phyloP scores from a whole-genome alignment of 768 basidiomycete species.

The Dentipellis sp. region DNA sequence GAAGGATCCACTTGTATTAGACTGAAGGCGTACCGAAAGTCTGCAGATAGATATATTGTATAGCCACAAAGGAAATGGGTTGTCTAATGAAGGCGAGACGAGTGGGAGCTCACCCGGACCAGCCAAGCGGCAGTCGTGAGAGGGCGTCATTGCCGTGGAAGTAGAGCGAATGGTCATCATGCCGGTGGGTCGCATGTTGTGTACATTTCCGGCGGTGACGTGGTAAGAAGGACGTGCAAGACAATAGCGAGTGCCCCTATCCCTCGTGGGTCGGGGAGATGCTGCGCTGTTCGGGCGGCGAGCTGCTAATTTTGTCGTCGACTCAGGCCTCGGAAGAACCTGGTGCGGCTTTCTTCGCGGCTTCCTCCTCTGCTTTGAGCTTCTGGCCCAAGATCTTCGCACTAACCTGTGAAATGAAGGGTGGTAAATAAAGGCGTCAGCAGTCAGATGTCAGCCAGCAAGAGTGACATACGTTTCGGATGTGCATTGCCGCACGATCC shows the following conservation, averaged over 20 bases:
- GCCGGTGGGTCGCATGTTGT: no score
- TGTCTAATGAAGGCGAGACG: no score
- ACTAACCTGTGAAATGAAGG: conserved; percentile 43
- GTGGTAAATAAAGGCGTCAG: conserved; percentile 13
- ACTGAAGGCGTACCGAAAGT: background rate
- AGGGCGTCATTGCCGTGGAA: no score
- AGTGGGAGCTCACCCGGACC: background rate
- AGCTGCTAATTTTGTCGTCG: background rate
- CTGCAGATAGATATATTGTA: conserved; percentile 1
- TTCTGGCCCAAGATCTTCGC: conserved; percentile 69
- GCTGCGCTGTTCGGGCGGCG: background rate
- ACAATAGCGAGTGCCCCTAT: conserved; percentile 12
- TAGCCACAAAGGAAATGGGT: no score
- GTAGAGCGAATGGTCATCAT: no score
- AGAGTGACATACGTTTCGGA: conserved; percentile 56
- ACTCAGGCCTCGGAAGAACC: background rate
- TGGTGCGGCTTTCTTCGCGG: background rate
- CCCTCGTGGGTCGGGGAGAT: background rate
- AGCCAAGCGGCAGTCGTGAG: no score
- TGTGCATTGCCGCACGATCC: conserved; percentile 73
- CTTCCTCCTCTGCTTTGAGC: conserved; percentile 31
- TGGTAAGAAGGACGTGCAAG: conserved; percentile 6
- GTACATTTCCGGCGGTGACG: background rate
- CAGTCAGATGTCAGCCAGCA: conserved; percentile 7
- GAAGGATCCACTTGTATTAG: conserved; percentile 5